phyloP scores from a whole-genome alignment of 2,329 filamentous ascomycete species.

The Calonectria hongkongensis region DNA sequence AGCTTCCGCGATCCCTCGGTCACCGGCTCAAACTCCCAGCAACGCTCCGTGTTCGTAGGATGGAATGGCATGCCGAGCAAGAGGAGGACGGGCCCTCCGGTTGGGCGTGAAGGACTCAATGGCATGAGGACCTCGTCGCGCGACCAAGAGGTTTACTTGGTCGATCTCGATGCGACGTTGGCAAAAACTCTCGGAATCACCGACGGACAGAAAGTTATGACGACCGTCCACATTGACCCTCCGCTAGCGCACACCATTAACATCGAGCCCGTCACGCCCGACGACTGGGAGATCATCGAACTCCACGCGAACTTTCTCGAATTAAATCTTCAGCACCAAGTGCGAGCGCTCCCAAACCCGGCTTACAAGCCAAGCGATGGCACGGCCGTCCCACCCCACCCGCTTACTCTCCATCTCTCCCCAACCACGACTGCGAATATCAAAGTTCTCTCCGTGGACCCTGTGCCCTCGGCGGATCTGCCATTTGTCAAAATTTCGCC shows the following conservation, averaged over 20 bases:
- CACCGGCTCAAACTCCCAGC: constrained; percentile 67
- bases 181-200: constrained; percentile 84
- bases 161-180: constrained; percentile 92
- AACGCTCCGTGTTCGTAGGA: constrained; percentile 88
- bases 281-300: constrained; percentile 99
- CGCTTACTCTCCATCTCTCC: constrained; percentile 93
- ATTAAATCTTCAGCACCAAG: constrained; percentile 93
- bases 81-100: constrained; percentile 83
- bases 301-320: constrained; percentile 97
- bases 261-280: constrained; percentile 95
- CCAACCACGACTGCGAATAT: constrained; percentile 97
- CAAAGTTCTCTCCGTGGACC: constrained; percentile 87
- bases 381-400: constrained; percentile 77
- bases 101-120: constrained; percentile 83
- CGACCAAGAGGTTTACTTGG: constrained; percentile 84
- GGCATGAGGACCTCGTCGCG: constrained; percentile 74
- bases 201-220: constrained; percentile 87
- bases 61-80: constrained; percentile 99
- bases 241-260: constrained; percentile 95
- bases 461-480: constrained; percentile 78
- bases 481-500: constrained; percentile 94
- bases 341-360: constrained; percentile 94
- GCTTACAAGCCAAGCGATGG: constrained; percentile 73
- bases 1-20: constrained; percentile 77
- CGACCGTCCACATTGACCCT: constrained; percentile 88